Conservation (phyloP, 2,329 filamentous ascomycete species). For the Diaporthe velutina region DNA sequence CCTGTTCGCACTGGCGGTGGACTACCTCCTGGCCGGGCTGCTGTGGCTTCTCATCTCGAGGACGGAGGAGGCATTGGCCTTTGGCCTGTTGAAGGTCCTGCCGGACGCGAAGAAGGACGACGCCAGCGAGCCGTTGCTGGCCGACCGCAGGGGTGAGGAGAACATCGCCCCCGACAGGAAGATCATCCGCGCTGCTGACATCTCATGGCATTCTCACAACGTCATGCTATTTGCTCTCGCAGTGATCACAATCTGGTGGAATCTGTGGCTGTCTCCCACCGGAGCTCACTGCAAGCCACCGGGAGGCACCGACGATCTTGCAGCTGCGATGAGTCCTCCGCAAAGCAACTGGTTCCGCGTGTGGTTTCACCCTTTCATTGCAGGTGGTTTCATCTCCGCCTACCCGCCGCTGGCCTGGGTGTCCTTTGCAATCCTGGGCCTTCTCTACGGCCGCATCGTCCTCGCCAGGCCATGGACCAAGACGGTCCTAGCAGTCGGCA, state of each 20-base stretch:
- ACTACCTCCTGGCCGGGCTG: constrained; percentile 59
- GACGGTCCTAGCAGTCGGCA: constrained; percentile 45
- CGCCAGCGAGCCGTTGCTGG: constrained; percentile 49
- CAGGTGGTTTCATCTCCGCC: constrained; percentile 50
- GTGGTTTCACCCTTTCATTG: constrained; percentile 56
- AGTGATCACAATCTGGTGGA: constrained; percentile 59
- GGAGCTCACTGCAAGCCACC: constrained; percentile 51
- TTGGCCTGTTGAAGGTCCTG: constrained; percentile 43
- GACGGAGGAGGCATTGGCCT: constrained; percentile 51
- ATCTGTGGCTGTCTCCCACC: constrained; percentile 58
- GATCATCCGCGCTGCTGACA: constrained; percentile 42
- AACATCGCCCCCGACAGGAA: constrained; percentile 41
- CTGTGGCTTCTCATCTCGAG: constrained; percentile 54
- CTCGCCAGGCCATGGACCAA: constrained; percentile 49
- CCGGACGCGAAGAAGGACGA: constrained; percentile 44
- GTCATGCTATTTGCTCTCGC: constrained; percentile 49
- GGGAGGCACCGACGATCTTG: not conserved
- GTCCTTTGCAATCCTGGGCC: constrained; percentile 59
- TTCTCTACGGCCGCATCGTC: constrained; percentile 57
- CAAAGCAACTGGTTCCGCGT: constrained; percentile 48
- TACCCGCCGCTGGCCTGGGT: constrained; percentile 62
- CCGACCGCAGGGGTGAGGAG: constrained; percentile 34
- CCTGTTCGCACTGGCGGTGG: constrained; percentile 58
- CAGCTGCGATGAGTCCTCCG: constrained; percentile 31
- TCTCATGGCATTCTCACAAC: constrained; percentile 59